These are phyloP conservation scores for Candida glaebosa DNA, from an alignment of 805 yeast genomes.

Conservation along the genomic window DNA sequence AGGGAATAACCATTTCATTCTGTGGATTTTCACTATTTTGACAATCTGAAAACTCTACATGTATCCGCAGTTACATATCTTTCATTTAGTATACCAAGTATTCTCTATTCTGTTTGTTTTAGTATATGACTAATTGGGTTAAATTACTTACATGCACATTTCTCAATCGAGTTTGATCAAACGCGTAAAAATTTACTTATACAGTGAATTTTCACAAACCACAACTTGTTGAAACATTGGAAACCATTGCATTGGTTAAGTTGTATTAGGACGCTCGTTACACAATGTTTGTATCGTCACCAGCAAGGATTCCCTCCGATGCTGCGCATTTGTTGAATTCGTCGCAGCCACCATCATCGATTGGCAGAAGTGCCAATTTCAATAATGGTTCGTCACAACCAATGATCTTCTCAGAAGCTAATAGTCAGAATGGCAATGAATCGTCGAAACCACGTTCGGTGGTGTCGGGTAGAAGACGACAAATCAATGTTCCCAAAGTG, in stretches of 20 bases:
- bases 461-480: constrained; percentile 46
- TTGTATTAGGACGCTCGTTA: too few species aligned
- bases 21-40: too few species aligned
- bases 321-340: constrained; percentile 38
- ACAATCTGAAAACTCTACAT: too few species aligned
- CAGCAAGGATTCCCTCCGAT: constrained; percentile 42
- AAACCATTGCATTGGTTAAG: too few species aligned
- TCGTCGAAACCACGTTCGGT: constrained; percentile 11
- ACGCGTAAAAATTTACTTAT: constrained; percentile 1
- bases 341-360: constrained; percentile 42
- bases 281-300: constrained; percentile 39
- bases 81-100: too few species aligned
- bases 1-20: too few species aligned
- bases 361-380: constrained; percentile 21
- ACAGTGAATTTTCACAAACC: constrained; percentile 1
- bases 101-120: too few species aligned
- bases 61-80: too few species aligned
- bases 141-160: not conserved
- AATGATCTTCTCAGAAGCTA: constrained; percentile 8
- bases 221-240: not conserved
- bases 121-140: not conserved
- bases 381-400: constrained; percentile 3
- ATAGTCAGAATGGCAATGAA: constrained; percentile 4
- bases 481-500: constrained; percentile 77
- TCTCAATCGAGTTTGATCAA: not conserved